Evolutionary conservation across 1,284 basidiomycete genomes (phyloP), one percentile per base, ranked within the genome.

Genomic region (Bjerkandera adusta): DNA sequence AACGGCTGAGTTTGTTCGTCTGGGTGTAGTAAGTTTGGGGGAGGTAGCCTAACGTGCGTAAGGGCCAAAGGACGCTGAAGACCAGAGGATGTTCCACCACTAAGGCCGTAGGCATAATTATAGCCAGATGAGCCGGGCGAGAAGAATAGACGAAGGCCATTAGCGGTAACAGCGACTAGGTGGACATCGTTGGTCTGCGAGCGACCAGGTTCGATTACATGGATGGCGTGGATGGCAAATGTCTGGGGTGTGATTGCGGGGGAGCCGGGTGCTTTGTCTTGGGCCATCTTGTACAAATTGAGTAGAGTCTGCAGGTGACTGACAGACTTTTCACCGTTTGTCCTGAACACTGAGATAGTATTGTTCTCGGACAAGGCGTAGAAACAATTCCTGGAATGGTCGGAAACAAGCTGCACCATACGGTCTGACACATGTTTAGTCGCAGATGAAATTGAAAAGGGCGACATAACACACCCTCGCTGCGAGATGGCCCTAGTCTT

Each of bases 61-160:
- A 94, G 73, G 50, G 85, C 73, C 55, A 90, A 60, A 43, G 75
- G 65, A 7, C 82, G 77, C 39, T 56, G 55, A n/a, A 69, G 59
- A 26, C 64, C 52, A 15, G 64, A 56, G 41, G 59, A 66, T 11
- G 62, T 57, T 13, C 34, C 45, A 32, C 56, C 51, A n/a, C 64
- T 62, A 50, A 69, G 73, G 32, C 70, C 63, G 57, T 77, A 80
- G 22, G 66, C 65, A 59, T 75, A 77, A 3, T 43, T 41, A 18
- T 51, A 55, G 8, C 58, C 56, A 18, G 69, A 62, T 13, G 71
- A 61, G 3, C 75, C 69, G 3, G 83, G 75, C 6, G 82, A 79
- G 60, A 94, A 92, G 68, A 89, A 94, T 4, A 94, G 70, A 41
- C 91, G 80, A 3, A 88, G 79, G 10, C 87, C 90, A 48, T 85